Evolutionary conservation across 768 basidiomycete species (phyloP), one percentile per base, ranked within the genome.

Genomic region (Tulasnella sp.): DNA sequence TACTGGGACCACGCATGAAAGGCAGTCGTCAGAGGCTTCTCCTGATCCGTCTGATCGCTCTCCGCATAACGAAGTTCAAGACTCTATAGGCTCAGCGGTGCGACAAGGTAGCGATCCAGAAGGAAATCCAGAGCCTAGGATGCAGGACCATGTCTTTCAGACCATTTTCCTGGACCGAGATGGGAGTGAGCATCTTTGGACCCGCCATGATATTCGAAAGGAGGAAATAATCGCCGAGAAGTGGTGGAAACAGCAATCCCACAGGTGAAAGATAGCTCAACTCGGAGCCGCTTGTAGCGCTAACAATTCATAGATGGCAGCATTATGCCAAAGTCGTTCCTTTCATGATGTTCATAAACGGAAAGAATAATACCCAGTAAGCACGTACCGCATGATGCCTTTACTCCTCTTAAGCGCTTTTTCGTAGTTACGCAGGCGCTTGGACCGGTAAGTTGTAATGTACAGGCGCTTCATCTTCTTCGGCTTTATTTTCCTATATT

Each of bases 231-330:
- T 73, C 25, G 43, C 63, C 57, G 65, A 72, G 60, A 71, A 72
- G 58, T 71, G 70, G 72, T 74, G 72, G 73, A 73, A 74, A 58
- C 73, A 73, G 58, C 71, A 72, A 59, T 69, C 69, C 45, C 71
- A 74, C 56, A 66, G 71, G 20, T 74, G 71, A n/a, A n/a, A n/a
- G n/a, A n/a, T n/a, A n/a, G n/a, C n/a, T n/a, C n/a, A n/a, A n/a
- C n/a, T n/a, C n/a, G n/a, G n/a, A n/a, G n/a, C n/a, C n/a, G n/a
- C n/a, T n/a, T n/a, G n/a, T n/a, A n/a, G n/a, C n/a, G n/a, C n/a
- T n/a, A n/a, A n/a, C n/a, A n/a, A n/a, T n/a, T n/a, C n/a, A n/a
- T n/a, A n/a, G n/a, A n/a, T n/a, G n/a, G n/a, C n/a, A n/a, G n/a
- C n/a, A n/a, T n/a, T 69, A 69, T 37, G 61, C 63, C 15, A 55